Evolutionary conservation across 169 alveolate genomes (phyloP).

Genomic region (Plasmodium falciparum): DNA sequence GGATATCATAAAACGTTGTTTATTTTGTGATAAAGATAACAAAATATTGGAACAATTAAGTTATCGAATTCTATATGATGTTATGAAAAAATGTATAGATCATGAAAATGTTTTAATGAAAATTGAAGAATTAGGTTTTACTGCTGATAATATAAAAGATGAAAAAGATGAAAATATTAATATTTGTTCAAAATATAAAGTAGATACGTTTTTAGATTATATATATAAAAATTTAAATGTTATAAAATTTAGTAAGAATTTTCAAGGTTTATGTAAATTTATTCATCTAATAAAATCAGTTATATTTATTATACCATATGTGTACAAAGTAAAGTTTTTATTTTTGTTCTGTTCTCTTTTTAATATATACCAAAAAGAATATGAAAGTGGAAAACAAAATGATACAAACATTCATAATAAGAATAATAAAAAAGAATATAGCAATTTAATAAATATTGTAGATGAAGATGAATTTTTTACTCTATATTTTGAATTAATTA

Average conservation of each 20-base stretch:
- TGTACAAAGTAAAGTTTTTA: conserved; percentile 42
- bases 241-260: conserved; percentile 49
- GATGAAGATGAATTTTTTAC: conserved; percentile 40
- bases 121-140: conserved; percentile 73
- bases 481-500: conserved; percentile 56
- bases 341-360: conserved; percentile 69
- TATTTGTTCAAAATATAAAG: conserved; percentile 70
- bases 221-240: conserved; percentile 58
- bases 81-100: conserved; percentile 70
- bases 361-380: conserved; percentile 60
- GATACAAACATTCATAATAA: neutral
- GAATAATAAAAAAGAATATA: conserved; percentile 4
- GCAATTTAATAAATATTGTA: neutral
- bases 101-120: conserved; percentile 75
- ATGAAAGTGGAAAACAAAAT: neutral
- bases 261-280: conserved; percentile 41
- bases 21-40: conserved; percentile 36
- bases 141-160: conserved; percentile 71
- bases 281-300: conserved; percentile 45
- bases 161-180: conserved; percentile 48
- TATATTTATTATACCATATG: conserved; percentile 36
- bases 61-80: conserved; percentile 52
- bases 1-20: conserved; percentile 55
- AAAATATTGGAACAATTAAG: conserved; percentile 38
- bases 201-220: conserved; percentile 42